Conservation (phyloP, 164 flowering plant genomes). For the Aristolochia fimbriata region DNA sequence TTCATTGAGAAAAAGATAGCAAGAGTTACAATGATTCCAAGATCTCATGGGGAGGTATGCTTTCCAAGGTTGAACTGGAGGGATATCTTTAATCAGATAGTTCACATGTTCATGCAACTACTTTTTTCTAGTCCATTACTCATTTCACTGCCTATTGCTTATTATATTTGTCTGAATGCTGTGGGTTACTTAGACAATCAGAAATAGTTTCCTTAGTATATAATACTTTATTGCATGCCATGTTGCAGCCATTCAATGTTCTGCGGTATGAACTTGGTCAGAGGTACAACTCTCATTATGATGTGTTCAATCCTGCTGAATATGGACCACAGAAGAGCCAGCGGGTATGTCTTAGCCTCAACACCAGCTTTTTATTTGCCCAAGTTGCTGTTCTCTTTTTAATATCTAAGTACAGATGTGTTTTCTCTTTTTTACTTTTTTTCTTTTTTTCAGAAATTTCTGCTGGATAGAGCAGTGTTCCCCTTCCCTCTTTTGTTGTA, state of each 20-base stretch:
- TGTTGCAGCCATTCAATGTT: constrained; percentile 89
- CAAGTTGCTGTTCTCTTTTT: neutral
- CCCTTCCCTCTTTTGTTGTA: too few species aligned
- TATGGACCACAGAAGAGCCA: constrained; percentile 97
- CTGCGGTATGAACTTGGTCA: constrained; percentile 93
- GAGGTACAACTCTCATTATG: constrained; percentile 80
- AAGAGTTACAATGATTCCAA: constrained; percentile 76
- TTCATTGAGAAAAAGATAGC: constrained; percentile 78
- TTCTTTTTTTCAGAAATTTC: too few species aligned
- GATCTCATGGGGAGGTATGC: constrained; percentile 73
- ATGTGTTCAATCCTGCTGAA: constrained; percentile 77
- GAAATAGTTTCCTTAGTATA: too few species aligned
- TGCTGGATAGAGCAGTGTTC: too few species aligned
- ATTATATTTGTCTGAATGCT: too few species aligned
- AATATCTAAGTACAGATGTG: neutral
- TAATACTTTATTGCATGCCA: too few species aligned
- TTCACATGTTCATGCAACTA: too few species aligned
- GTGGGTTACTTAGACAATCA: too few species aligned
- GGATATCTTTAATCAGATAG: too few species aligned
- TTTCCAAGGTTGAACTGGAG: neutral
- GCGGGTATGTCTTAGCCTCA: constrained; percentile 42
- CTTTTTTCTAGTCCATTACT: too few species aligned
- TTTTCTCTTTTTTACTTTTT: neutral
- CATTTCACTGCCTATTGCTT: too few species aligned
- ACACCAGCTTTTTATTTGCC: neutral